Evolutionary conservation across 306 rosid species (phyloP).

Genomic region (Cyclanthera cordifolia): DNA sequence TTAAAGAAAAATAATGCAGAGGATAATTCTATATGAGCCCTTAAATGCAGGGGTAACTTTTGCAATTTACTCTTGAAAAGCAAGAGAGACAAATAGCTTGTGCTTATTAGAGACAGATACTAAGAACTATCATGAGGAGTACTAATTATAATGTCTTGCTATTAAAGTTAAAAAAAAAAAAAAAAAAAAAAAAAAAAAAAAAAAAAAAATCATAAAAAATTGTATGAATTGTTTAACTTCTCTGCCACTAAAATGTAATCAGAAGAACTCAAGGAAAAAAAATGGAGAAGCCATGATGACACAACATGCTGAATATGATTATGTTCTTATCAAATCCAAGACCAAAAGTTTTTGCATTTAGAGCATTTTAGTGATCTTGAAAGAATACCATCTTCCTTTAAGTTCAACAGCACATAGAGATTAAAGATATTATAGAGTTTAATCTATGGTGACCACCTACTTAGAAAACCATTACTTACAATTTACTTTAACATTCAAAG

Average conservation of each 20-base stretch:
- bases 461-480: too few relatives aligned
- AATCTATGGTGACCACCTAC: too few relatives aligned
- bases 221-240: not conserved
- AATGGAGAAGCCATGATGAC: constrained; percentile 7
- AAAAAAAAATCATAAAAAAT: too few relatives aligned
- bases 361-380: not conserved
- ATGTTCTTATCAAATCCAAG: constrained; percentile 7
- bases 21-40: not conserved
- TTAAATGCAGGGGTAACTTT: not conserved
- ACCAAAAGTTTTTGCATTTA: not conserved
- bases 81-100: not conserved
- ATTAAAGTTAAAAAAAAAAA: not conserved
- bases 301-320: constrained; percentile 1
- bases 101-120: not conserved
- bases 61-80: not conserved
- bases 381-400: constrained; percentile 1
- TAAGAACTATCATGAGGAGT: not conserved
- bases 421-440: too few relatives aligned
- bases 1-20: not conserved
- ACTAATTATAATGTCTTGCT: not conserved
- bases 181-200: too few relatives aligned
- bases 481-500: too few relatives aligned
- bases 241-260: constrained; percentile 8
- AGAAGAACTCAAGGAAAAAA: not conserved
- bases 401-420: not conserved